phyloP scores from a whole-genome alignment of 345 rosid genomes.

The Citrus inodora region DNA sequence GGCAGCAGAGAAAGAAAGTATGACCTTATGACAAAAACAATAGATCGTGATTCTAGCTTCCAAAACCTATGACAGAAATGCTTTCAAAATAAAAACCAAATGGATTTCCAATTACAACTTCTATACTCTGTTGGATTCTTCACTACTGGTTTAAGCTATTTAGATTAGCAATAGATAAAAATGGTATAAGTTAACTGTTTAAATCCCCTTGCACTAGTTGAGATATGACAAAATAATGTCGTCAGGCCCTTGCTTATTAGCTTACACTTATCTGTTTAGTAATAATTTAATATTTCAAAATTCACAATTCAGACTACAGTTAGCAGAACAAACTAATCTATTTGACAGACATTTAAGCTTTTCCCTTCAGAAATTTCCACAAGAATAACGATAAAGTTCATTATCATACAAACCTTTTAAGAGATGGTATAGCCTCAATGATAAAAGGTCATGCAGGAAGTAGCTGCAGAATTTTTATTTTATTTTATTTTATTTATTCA shows the following conservation, averaged over 20 bases:
- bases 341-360: not conserved
- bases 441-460: not conserved
- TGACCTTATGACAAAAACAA: not conserved
- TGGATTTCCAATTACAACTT: not conserved
- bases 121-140: not conserved
- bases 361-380: not conserved
- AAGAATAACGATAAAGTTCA: not conserved
- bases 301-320: not conserved
- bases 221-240: not conserved
- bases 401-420: not conserved
- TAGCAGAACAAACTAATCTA: not conserved
- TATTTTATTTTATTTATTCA: no score
- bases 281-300: not conserved
- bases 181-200: not conserved
- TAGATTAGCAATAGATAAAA: no score
- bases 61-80: not conserved
- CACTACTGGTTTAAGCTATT: not conserved
- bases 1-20: not conserved
- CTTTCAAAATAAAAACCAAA: not conserved
- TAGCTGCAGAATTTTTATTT: not conserved
- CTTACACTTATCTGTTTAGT: not conserved
- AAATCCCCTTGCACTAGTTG: not conserved
- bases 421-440: not conserved
- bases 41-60: not conserved
- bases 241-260: not conserved